These are phyloP conservation scores for Copromyces sp. DNA, from an alignment of 495 filamentous ascomycete genomes.

Conservation along the genomic window DNA sequence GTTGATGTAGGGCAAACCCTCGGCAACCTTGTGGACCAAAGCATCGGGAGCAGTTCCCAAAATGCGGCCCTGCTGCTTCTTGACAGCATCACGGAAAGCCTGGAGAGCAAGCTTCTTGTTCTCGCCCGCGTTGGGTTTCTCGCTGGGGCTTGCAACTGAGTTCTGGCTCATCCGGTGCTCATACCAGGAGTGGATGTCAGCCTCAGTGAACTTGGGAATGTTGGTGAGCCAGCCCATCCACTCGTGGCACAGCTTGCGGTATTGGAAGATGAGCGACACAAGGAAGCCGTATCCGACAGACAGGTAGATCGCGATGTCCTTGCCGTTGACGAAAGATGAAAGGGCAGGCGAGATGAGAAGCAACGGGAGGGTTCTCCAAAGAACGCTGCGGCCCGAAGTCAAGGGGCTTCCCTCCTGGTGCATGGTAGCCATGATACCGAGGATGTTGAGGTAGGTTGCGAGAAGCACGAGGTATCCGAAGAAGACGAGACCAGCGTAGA, in stretches of 20 bases:
- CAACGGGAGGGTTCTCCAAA: slow-evolving; percentile 34
- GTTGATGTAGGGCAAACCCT: slow-evolving; percentile 16
- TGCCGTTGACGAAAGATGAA: slow-evolving; percentile 32
- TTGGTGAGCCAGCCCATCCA: slow-evolving; percentile 43
- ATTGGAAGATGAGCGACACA: slow-evolving; percentile 32
- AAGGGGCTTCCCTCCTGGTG: slow-evolving; percentile 18
- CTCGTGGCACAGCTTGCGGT: slow-evolving; percentile 36
- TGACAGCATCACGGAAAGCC: slow-evolving; percentile 9
- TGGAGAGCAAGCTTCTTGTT: slow-evolving; percentile 8
- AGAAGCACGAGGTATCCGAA: slow-evolving; percentile 40
- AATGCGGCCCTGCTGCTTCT: neutral
- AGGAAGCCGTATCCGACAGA: slow-evolving; percentile 38
- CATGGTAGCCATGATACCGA: slow-evolving; percentile 29
- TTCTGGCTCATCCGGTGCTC: slow-evolving; percentile 5
- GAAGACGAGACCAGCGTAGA: slow-evolving; percentile 35
- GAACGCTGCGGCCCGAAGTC: slow-evolving; percentile 27
- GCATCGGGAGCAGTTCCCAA: neutral
- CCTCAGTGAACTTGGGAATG: slow-evolving; percentile 35
- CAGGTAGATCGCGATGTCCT: slow-evolving; percentile 41
- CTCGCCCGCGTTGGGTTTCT: neutral
- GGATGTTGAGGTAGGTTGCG: slow-evolving; percentile 40
- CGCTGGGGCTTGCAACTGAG: neutral
- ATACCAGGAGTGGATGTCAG: slow-evolving; percentile 42
- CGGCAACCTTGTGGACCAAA: slow-evolving; percentile 7
- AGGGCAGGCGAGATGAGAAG: slow-evolving; percentile 39